phyloP scores from a whole-genome alignment of 495 filamentous ascomycete species.

The Stereocaulon alpinum region DNA sequence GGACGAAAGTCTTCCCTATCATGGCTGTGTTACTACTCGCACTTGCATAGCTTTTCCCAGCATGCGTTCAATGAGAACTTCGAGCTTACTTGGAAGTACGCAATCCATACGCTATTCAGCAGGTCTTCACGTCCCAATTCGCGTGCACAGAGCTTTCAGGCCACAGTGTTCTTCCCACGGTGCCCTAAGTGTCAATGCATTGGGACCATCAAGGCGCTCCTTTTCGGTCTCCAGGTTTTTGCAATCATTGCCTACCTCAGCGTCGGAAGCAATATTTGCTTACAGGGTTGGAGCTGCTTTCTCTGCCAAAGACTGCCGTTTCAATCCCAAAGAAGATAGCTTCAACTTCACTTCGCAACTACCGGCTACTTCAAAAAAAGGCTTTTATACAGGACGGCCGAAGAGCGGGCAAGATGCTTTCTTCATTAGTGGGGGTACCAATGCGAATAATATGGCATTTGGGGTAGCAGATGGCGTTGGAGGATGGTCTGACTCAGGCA shows the following conservation, averaged over 20 bases:
- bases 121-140: slow-evolving; percentile 10
- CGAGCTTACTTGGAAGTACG: slow-evolving; percentile 13
- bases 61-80: slow-evolving; percentile 15
- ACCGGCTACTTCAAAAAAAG: slow-evolving; percentile 26
- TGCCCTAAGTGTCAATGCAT: not conserved
- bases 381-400: slow-evolving; percentile 31
- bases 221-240: slow-evolving; percentile 1
- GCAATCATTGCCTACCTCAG: slow-evolving; percentile 14
- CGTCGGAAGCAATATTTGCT: slow-evolving; percentile 28
- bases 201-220: not conserved
- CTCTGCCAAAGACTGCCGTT: slow-evolving; percentile 66
- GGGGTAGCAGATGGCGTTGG: slow-evolving; percentile 92
- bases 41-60: not conserved
- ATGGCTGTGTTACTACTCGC: slow-evolving; percentile 1
- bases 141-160: slow-evolving; percentile 11
- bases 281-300: slow-evolving; percentile 47
- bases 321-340: slow-evolving; percentile 57
- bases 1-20: not conserved
- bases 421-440: slow-evolving; percentile 64
- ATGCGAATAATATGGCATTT: slow-evolving; percentile 53
- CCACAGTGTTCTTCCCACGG: slow-evolving; percentile 2
- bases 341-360: slow-evolving; percentile 65
- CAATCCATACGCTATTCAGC: slow-evolving; percentile 15
- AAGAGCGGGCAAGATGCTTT: slow-evolving; percentile 92
- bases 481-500: slow-evolving; percentile 80